These are phyloP conservation scores for Leccinum colubrinum DNA, from an alignment of 1,284 basidiomycete species.

Conservation along the genomic window DNA sequence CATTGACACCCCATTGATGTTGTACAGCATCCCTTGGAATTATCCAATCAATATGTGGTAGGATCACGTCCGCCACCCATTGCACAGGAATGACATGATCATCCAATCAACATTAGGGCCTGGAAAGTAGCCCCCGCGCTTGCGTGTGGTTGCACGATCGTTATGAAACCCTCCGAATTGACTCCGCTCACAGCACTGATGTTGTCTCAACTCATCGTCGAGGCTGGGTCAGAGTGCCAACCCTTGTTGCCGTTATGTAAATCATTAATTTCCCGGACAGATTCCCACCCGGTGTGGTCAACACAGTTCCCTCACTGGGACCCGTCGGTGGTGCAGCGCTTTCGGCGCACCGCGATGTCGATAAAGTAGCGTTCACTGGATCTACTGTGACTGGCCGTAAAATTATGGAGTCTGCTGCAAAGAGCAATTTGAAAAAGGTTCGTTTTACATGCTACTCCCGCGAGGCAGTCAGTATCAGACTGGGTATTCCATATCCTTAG, in stretches of 20 bases:
- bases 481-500: slow-evolving; percentile 35
- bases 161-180: slow-evolving; percentile 92
- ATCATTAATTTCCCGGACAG: slow-evolving; percentile 39
- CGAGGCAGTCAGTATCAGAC: slow-evolving; percentile 16
- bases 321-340: slow-evolving; percentile 83
- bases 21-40: slow-evolving; percentile 81
- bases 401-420: slow-evolving; percentile 91
- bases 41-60: slow-evolving; percentile 92
- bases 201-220: slow-evolving; percentile 73
- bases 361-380: slow-evolving; percentile 85
- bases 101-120: slow-evolving; percentile 46
- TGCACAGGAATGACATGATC: slow-evolving; percentile 9
- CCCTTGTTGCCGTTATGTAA: slow-evolving; percentile 13
- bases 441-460: slow-evolving; percentile 24
- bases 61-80: slow-evolving; percentile 4
- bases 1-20: slow-evolving; percentile 7
- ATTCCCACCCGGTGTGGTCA: slow-evolving; percentile 92
- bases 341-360: slow-evolving; percentile 73
- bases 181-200: slow-evolving; percentile 89
- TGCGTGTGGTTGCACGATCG: slow-evolving; percentile 84
- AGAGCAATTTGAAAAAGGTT: slow-evolving; percentile 89
- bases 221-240: slow-evolving; percentile 62
- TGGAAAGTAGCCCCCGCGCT: slow-evolving; percentile 93
- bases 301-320: slow-evolving; percentile 84
- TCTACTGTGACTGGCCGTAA: slow-evolving; percentile 88